Evolutionary conservation across 129 eudicot genomes (phyloP).

Genomic region (Helianthus tuberosus): DNA sequence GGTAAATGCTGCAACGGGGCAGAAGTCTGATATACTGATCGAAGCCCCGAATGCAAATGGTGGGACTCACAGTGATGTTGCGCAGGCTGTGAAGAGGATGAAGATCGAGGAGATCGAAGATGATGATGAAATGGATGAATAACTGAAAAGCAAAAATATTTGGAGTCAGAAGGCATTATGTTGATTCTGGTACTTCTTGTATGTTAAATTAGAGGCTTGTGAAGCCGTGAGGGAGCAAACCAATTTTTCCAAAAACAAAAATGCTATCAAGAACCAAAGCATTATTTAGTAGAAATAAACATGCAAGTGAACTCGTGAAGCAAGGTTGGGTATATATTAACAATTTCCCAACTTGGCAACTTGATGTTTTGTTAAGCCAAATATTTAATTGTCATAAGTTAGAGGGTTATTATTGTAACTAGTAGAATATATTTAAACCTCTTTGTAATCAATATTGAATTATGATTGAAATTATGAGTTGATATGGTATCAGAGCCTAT

Average conservation of each 20-base stretch:
- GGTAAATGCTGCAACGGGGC: constrained; percentile 79
- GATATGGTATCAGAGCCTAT: too few relatives aligned
- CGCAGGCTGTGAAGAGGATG: too few relatives aligned
- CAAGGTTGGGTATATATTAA: neutral
- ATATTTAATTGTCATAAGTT: too few relatives aligned
- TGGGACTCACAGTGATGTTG: constrained; percentile 41
- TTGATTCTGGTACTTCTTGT: neutral
- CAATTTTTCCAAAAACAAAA: neutral
- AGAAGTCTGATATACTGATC: constrained; percentile 75
- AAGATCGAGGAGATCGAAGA: too few relatives aligned
- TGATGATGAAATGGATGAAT: too few relatives aligned
- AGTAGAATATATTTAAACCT: too few relatives aligned
- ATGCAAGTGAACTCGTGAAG: neutral
- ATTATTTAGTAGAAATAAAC: neutral
- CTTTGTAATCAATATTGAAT: too few relatives aligned
- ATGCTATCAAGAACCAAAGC: neutral
- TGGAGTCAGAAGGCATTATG: neutral
- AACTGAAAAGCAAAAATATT: too few relatives aligned
- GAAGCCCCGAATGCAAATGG: constrained; percentile 49
- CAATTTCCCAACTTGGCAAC: neutral
- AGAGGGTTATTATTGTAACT: too few relatives aligned
- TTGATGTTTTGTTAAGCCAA: too few relatives aligned
- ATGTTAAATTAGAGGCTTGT: neutral
- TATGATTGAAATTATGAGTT: too few relatives aligned
- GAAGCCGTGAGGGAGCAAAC: neutral